phyloP scores from a whole-genome alignment of 352 stramenopile genomes.

The Phytopythium kandeliae region DNA sequence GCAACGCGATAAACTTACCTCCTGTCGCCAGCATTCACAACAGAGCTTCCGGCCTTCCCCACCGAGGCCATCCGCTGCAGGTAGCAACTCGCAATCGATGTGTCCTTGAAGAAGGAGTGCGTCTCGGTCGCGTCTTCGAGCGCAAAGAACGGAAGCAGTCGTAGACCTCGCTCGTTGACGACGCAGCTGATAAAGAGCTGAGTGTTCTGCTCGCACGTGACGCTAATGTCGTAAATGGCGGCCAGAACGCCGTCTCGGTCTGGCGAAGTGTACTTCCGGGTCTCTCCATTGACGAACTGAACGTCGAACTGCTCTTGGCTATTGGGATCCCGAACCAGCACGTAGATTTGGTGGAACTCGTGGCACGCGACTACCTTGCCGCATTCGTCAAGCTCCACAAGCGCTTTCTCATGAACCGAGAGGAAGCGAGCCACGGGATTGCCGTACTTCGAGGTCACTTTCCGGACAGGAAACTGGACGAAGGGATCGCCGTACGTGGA shows the following conservation, averaged over 20 bases:
- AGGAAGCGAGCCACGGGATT: conserved; percentile 41
- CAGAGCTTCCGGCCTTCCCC: conserved; percentile 47
- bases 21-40: conserved; percentile 46
- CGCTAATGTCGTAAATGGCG: conserved; percentile 72
- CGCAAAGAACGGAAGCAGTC: conserved; percentile 66
- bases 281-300: conserved; percentile 61
- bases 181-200: conserved; percentile 66
- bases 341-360: conserved; percentile 64
- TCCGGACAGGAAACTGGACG: conserved; percentile 66
- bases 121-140: conserved; percentile 62
- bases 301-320: conserved; percentile 60
- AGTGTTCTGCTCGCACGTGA: conserved; percentile 68
- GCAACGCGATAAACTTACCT: conserved; percentile 24
- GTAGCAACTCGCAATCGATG: conserved; percentile 74
- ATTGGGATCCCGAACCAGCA: conserved; percentile 46
- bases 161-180: conserved; percentile 63
- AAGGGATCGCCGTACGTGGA: conserved; percentile 46
- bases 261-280: conserved; percentile 45
- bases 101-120: conserved; percentile 74
- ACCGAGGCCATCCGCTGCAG: conserved; percentile 70
- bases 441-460: conserved; percentile 62
- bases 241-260: conserved; percentile 74
- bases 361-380: conserved; percentile 51
- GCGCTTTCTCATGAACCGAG: conserved; percentile 59
- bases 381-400: conserved; percentile 59